A percentile compares a stretch with the other conserved stretches of the same genome.
These are phyloP conservation scores for Trypanosoma theileri DNA, from an alignment of 208 protist genomes.

Conservation along the genomic window DNA sequence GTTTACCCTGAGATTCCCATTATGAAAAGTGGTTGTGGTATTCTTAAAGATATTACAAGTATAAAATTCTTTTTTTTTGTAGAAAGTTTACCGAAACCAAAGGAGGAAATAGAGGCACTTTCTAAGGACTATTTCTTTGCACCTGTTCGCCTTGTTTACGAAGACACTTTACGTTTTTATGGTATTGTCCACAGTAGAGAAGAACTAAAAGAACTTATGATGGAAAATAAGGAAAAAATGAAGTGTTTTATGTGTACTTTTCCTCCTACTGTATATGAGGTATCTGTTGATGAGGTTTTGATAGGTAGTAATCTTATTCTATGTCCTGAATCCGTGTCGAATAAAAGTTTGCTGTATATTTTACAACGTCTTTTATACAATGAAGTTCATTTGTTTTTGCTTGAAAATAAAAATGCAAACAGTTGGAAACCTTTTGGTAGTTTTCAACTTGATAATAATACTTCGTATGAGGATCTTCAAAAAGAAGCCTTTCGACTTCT, in stretches of 20 bases:
- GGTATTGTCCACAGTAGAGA: slow-evolving; percentile 10
- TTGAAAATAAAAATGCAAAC: neutral
- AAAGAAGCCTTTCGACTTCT: slow-evolving; percentile 4
- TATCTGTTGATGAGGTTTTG: neutral
- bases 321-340: neutral
- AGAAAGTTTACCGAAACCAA: slow-evolving; percentile 9
- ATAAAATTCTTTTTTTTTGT: slow-evolving; percentile 8
- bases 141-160: slow-evolving; percentile 8
- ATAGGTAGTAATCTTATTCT: slow-evolving; percentile 15
- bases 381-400: slow-evolving; percentile 8
- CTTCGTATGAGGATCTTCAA: neutral
- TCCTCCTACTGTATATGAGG: neutral
- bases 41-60: neutral
- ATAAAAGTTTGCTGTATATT: neutral
- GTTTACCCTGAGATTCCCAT: neutral
- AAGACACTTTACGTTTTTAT: slow-evolving; percentile 5
- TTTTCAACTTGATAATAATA: slow-evolving; percentile 4
- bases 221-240: neutral
- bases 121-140: slow-evolving; percentile 19
- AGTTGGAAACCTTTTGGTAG: neutral
- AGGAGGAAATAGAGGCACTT: neutral
- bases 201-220: slow-evolving; percentile 7
- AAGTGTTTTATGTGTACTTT: slow-evolving; percentile 1
- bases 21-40: neutral
- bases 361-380: slow-evolving; percentile 11